These are phyloP conservation scores for Solanum medicagineum DNA, from an alignment of 257 asterid species.

Conservation along the genomic window DNA sequence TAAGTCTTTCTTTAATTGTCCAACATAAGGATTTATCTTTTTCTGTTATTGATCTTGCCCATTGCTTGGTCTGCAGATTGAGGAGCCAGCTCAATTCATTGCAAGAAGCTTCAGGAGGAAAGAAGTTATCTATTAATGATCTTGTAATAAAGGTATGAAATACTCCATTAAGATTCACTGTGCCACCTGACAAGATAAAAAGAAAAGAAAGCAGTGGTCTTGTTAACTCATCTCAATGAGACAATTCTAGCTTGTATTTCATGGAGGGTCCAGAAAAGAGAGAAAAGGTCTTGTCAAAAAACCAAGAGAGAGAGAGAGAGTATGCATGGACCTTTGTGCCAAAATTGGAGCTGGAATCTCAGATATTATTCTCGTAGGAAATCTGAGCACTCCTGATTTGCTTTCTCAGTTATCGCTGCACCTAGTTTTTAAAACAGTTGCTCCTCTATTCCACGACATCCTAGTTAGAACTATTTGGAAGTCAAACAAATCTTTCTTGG, in stretches of 20 bases:
- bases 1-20: constrained; percentile 26
- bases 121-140: constrained; percentile 83
- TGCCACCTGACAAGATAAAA: neutral
- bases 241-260: neutral
- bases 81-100: constrained; percentile 66
- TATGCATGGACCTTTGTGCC: neutral
- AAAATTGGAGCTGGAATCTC: neutral
- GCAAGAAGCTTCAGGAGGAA: constrained; percentile 96
- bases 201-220: neutral
- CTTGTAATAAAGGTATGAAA: constrained; percentile 81
- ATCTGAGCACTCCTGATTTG: neutral
- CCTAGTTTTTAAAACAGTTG: neutral
- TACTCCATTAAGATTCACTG: neutral
- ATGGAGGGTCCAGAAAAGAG: neutral
- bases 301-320: neutral
- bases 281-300: neutral
- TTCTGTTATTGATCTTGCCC: constrained; percentile 1
- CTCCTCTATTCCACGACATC: neutral
- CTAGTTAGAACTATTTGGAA: neutral
- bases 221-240: neutral
- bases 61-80: constrained; percentile 37
- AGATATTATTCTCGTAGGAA: neutral
- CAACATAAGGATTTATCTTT: neutral
- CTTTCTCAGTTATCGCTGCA: neutral
- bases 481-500: neutral